Base-by-base conservation (phyloP, 2,329 filamentous ascomycete species). In the Chalaropsis ovoidea region DNA sequence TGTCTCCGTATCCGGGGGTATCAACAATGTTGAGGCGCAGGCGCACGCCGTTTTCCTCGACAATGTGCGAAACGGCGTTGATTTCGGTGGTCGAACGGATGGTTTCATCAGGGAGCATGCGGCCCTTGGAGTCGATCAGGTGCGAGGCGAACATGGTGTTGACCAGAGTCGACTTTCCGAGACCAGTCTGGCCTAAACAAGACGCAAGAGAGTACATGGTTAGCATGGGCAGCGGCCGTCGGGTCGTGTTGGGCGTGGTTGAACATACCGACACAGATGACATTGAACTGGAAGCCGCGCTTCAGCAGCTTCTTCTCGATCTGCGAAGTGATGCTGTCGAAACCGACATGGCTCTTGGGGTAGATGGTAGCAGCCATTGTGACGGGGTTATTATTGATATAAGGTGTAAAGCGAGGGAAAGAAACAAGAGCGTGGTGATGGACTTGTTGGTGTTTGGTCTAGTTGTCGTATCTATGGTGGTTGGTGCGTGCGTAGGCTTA, bases 81-180 rank as follows among this genome's bases (percentile, higher is more conserved):
- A 99, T 99, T 81, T 97, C 94, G 75, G 94, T 99, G 69, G 94
- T 99, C 70, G 88, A 88, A 76, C 94, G 90, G 73, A 95, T 90
- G 72, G 88, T 87, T 82, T 99, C 94, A 74, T 95, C 89, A 70
- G 94, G 94, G 69, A 87, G 81, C 74, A 97, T 82, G 74, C 94
- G 90, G 74, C 94, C 94, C 83, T 99, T 99, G 75, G 91, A 96
- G 78, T 99, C 93, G 79, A 99, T 96, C 72, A 99, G 85, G 82
- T 99, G 94, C 72, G 94, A 97, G 72, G 94, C 94, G 80, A 99
- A 99, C 82, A 99, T 96, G 79, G 94, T 99, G 85, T 99, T 99
- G 84, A 99, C 96, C 76, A 99, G 81, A 69, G 94, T 99, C 67
- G 93, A 97, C 82, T 99, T 99, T 79, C 94, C 94, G 73, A 99